phyloP scores from a whole-genome alignment of 1,139 yeast genomes.

The Yamadazyma pseudoaaseri region DNA sequence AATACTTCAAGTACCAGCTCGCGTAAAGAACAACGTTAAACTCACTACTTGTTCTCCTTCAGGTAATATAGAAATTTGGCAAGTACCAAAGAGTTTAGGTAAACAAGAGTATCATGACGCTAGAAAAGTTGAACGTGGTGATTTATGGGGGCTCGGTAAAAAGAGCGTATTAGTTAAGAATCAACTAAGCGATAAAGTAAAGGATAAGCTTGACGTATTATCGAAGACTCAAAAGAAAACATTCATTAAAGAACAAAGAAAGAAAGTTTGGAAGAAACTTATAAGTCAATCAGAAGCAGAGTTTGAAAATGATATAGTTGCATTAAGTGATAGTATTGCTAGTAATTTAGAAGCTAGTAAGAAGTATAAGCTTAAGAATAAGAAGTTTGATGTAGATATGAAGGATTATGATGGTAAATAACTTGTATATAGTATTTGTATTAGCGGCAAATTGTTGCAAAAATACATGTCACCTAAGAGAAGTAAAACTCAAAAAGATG shows the following conservation, averaged over 20 bases:
- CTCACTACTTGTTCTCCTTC: constrained; percentile 78
- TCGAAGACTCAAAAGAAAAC: constrained; percentile 42
- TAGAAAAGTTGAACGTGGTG: constrained; percentile 81
- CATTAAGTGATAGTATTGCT: constrained; percentile 37
- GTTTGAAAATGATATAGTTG: constrained; percentile 34
- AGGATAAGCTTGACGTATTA: constrained; percentile 36
- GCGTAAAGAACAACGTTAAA: constrained; percentile 79
- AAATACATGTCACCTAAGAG: not conserved
- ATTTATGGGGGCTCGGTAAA: constrained; percentile 81
- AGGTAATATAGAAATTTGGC: constrained; percentile 84
- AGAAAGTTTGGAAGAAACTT: constrained; percentile 42
- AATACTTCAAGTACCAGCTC: constrained; percentile 67
- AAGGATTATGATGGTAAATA: constrained; percentile 24
- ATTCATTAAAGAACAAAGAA: constrained; percentile 42
- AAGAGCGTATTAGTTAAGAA: constrained; percentile 54
- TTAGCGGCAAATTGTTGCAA: not conserved
- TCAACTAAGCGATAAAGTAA: constrained; percentile 27
- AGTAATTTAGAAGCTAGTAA: constrained; percentile 32
- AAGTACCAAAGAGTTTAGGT: constrained; percentile 75
- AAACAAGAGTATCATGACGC: constrained; percentile 86
- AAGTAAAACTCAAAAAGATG: constrained; percentile 2
- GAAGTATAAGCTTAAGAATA: constrained; percentile 34
- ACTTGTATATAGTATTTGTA: constrained; percentile 3
- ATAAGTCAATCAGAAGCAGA: constrained; percentile 28
- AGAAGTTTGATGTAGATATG: constrained; percentile 27